These are phyloP conservation scores for Camelina sativa DNA, from an alignment of 345 rosid genomes.

Conservation along the genomic window DNA sequence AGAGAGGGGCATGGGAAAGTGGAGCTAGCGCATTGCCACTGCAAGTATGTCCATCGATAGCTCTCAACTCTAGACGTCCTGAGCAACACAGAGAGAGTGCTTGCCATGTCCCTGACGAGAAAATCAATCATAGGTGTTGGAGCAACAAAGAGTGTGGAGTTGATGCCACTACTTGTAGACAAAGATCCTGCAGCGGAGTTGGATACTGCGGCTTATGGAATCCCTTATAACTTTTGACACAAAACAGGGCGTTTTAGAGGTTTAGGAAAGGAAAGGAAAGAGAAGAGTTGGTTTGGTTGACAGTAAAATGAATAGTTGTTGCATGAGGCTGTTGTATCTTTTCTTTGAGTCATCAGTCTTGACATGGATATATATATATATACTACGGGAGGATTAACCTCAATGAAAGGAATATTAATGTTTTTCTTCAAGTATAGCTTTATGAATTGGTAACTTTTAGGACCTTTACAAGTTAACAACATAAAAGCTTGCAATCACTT, in stretches of 20 bases:
- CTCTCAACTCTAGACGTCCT: conserved; percentile 41
- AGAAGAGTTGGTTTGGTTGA: conserved; percentile 18
- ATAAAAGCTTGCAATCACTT: not conserved
- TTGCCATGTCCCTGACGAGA: conserved; percentile 77
- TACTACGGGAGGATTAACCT: not conserved
- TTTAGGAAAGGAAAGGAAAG: conserved; percentile 15
- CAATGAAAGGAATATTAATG: not conserved
- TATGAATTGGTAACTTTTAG: not conserved
- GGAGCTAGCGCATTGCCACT: conserved; percentile 71
- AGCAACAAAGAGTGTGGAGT: conserved; percentile 83
- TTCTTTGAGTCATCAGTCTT: conserved; percentile 13
- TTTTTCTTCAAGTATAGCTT: not conserved
- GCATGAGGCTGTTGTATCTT: conserved; percentile 7
- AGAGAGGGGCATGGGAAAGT: conserved; percentile 53
- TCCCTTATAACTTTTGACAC: conserved; percentile 44
- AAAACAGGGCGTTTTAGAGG: not conserved
- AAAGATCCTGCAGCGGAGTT: conserved; percentile 81
- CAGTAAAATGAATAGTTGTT: conserved; percentile 6
- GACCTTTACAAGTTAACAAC: not conserved
- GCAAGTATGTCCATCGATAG: conserved; percentile 77
- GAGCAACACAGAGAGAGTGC: conserved; percentile 67
- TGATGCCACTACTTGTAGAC: conserved; percentile 69
- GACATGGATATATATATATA: conserved; percentile 13
- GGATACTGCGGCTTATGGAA: conserved; percentile 91
- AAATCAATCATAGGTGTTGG: conserved; percentile 61